Evolutionary conservation across 1,284 basidiomycete genomes (phyloP), one percentile per base, ranked within the genome.

Genomic region (Ustilago trichophora): DNA sequence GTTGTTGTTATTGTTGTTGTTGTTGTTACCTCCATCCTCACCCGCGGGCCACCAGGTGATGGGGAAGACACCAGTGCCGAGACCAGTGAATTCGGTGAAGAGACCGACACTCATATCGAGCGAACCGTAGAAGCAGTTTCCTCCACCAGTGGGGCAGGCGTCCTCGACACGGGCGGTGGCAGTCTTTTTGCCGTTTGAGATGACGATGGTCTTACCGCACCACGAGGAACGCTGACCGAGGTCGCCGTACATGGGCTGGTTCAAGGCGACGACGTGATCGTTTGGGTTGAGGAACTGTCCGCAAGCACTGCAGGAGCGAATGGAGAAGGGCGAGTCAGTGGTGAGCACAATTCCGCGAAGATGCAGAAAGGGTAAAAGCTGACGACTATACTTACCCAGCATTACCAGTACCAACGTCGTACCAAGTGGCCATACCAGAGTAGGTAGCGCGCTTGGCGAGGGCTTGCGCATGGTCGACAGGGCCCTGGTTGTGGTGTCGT

Each of bases 101-200:
- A 78, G 63, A 31, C 73, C 69, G 34, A 59, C 57, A 41, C 74
- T 73, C 74, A 78, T 76, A 46, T 78, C 76, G 27, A 77, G 58
- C 4, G 73, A 59, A 15, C 75, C 75, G 33, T 72, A 68, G 27
- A 51, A 68, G 52, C 75, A 77, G 55, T 73, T 71, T 53, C 62
- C 60, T 36, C 54, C 62, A 21, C 57, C 47, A n/a, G 74, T 76
- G 7, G 76, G 76, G 52, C 76, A 77, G 32, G 76, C 76, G 35
- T 77, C 76, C 50, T 64, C 57, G 22, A 77, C 57, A 12, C 44
- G 50, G 10, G 76, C 76, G 24, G 55, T 56, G n/a, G 50, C 55
- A 12, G 68, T 68, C 54, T 72, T 76, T 13, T 56, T 15, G 12
- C 72, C 72, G 43, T 72, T 66, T 21, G 54, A 56, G 45, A 77